Conservation (phyloP, 495 filamentous ascomycete genomes). For the Podospora fimiseda region DNA sequence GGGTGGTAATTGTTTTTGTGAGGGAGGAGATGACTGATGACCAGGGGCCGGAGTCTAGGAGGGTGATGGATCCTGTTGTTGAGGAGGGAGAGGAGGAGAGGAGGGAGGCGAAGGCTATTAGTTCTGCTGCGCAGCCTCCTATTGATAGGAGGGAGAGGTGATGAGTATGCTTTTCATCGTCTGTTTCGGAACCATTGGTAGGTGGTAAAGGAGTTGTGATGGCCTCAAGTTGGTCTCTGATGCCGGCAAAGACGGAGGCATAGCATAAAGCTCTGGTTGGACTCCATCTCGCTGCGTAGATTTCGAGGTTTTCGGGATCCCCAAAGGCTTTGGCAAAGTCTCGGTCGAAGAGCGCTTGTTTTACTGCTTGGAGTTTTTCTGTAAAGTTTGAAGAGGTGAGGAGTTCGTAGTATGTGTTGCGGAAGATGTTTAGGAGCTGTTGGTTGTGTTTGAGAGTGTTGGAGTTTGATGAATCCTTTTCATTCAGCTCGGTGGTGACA, state of each 20-base stretch:
- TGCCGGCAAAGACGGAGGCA: slow-evolving; percentile 52
- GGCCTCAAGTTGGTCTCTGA: slow-evolving; percentile 33
- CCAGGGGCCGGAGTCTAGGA: slow-evolving; percentile 82
- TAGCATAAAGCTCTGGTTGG: slow-evolving; percentile 77
- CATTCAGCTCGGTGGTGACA: not conserved
- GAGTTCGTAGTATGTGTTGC: slow-evolving; percentile 47
- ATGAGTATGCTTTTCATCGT: not conserved
- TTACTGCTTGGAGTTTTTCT: slow-evolving; percentile 66
- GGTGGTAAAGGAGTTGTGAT: not conserved
- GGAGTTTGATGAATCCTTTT: not conserved
- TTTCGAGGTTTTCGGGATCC: slow-evolving; percentile 55
- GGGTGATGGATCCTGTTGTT: slow-evolving; percentile 36
- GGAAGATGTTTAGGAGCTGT: slow-evolving; percentile 70
- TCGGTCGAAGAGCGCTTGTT: slow-evolving; percentile 73
- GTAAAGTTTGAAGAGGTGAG: slow-evolving; percentile 32
- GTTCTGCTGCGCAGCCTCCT: slow-evolving; percentile 84
- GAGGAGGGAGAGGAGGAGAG: slow-evolving; percentile 41
- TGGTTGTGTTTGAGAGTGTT: slow-evolving; percentile 51
- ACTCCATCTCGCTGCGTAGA: slow-evolving; percentile 85
- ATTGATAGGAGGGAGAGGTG: slow-evolving; percentile 55
- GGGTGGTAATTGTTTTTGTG: slow-evolving; percentile 34
- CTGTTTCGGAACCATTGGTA: too few relatives aligned
- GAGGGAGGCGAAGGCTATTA: slow-evolving; percentile 65
- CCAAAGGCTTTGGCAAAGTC: slow-evolving; percentile 81
- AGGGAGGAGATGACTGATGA: slow-evolving; percentile 51